Percentiles rank a stretch among this genome's conserved stretches.
Conservation (phyloP, 2,329 filamentous ascomycete genomes). For the Bisporella sp. region DNA sequence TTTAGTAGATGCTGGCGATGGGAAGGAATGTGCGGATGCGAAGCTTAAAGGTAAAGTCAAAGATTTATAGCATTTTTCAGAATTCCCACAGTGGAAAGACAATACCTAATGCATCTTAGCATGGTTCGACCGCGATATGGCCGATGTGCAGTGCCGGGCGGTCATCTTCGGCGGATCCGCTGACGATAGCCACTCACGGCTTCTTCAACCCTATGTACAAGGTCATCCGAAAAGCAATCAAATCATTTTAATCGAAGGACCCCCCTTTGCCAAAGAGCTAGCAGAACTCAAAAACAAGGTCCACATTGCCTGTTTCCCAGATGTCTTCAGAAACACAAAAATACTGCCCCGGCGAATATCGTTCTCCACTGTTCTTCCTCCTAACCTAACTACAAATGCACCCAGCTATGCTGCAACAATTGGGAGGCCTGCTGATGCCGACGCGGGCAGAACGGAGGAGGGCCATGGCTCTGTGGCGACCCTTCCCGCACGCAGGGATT, state of each 20-base stretch:
- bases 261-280: slow-evolving; percentile 32
- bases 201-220: slow-evolving; percentile 28
- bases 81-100: neutral
- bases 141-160: slow-evolving; percentile 33
- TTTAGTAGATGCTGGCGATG: slow-evolving; percentile 34
- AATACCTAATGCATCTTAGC: slow-evolving; percentile 17
- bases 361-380: slow-evolving; percentile 2
- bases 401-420: slow-evolving; percentile 4
- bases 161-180: slow-evolving; percentile 35
- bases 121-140: slow-evolving; percentile 28
- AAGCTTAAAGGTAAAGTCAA: slow-evolving; percentile 24
- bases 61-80: neutral
- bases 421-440: neutral
- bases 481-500: neutral
- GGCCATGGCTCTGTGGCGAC: neutral
- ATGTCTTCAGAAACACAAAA: slow-evolving; percentile 22
- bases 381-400: slow-evolving; percentile 1
- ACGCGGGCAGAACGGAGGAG: neutral
- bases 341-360: slow-evolving; percentile 10
- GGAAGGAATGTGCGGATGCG: slow-evolving; percentile 36
- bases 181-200: slow-evolving; percentile 36
- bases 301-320: slow-evolving; percentile 17
- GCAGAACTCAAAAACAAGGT: slow-evolving; percentile 25
- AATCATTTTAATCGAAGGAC: slow-evolving; percentile 33
- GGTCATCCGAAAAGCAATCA: slow-evolving; percentile 20